phyloP scores from a whole-genome alignment of 495 filamentous ascomycete genomes.

The Xylaria acuta region DNA sequence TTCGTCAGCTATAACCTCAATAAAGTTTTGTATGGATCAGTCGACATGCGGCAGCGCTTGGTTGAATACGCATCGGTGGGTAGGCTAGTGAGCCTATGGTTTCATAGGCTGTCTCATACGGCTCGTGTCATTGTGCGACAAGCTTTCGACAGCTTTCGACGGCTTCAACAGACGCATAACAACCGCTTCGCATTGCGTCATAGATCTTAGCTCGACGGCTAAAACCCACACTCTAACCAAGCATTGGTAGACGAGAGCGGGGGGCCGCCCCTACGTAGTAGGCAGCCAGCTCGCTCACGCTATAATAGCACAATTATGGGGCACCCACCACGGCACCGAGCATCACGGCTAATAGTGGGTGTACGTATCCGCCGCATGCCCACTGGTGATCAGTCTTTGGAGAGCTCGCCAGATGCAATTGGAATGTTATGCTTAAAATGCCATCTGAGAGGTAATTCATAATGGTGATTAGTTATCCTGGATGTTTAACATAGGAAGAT shows the following conservation, averaged over 20 bases:
- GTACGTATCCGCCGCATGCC: not conserved
- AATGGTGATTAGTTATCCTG: too few species aligned
- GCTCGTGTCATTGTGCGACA: too few species aligned
- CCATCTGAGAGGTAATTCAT: not conserved
- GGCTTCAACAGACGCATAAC: not conserved
- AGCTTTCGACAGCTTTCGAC: not conserved
- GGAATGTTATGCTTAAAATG: not conserved
- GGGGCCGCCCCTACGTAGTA: too few species aligned
- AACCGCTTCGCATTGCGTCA: constrained; percentile 5
- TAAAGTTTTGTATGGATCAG: constrained; percentile 12
- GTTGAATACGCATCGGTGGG: not conserved
- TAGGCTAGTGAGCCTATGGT: constrained; percentile 7
- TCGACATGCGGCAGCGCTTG: not conserved
- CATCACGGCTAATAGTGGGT: constrained; percentile 10
- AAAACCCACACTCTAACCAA: not conserved
- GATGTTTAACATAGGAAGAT: not conserved
- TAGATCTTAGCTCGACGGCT: not conserved
- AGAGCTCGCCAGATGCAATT: not conserved
- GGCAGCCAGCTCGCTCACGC: not conserved
- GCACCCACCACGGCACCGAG: not conserved
- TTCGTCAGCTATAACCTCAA: not conserved
- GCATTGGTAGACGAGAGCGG: too few species aligned
- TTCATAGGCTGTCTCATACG: not conserved
- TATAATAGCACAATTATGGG: not conserved
- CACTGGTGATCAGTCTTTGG: not conserved